Base-by-base conservation (phyloP, 805 yeast species). In the Jamesozyma gamospora region DNA sequence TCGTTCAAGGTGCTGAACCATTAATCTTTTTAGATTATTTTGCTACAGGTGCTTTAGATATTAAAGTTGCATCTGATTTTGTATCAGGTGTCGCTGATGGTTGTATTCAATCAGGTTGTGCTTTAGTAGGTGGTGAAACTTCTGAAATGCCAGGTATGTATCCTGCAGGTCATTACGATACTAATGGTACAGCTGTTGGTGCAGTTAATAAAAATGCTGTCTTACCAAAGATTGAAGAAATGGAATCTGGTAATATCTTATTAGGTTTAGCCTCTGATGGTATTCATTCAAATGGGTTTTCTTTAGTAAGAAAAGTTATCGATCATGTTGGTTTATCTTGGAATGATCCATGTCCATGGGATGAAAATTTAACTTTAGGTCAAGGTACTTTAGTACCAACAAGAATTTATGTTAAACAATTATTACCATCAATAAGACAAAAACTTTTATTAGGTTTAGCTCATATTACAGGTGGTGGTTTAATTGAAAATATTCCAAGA, bases 101-200 rank as follows among this genome's bases (percentile, higher is more conserved):
- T 41, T 92, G 99, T 70, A 79, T 80, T 48, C 75, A 77, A 49
- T 83, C 97, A 27, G 96, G 95, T 10, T 90, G 98, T 72, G 98
- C 99, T 5, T 71, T 92, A 42, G 96, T 92, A 39, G 99, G 99
- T 41, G 99, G 99, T 49, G 99, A 92, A 66, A 92, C 99, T 29
- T 82, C 95, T 40, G 99, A 92, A 70, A 92, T 92, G 99, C 99
- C 99, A 21, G 98, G 98, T 49, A 85, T 92, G 83, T 92, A 92
- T 56, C 83, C 80, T 43, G 86, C 79, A 41, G 94, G 94, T 27
- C 97, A 92, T 65, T 92, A 92, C 59, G 99, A 92, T 64, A 88
- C 96, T 44, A 92, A 90, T 57, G 99, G 99, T 64, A 94, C 98
- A 28, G 94, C 96, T 39, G 88, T 92, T 33, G 99, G 99, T 55